Percentiles rank a stretch among this genome's conserved stretches.
Evolutionary conservation across 1,139 yeast species (phyloP).

Genomic region (Blastobotrys arbuscula): DNA sequence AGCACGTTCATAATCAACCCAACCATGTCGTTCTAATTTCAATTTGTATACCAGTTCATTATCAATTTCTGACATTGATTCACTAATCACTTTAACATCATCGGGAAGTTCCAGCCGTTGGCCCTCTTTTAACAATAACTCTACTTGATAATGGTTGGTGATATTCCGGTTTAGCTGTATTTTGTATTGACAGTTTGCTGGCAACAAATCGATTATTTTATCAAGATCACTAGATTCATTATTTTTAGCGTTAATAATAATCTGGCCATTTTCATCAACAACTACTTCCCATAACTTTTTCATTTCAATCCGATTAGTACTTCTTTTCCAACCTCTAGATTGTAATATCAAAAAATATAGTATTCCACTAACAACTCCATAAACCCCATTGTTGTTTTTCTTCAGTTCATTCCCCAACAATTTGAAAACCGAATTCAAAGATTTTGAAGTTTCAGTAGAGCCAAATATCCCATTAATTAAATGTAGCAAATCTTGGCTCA

Average conservation of each 20-base stretch:
- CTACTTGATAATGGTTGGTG: constrained; percentile 22
- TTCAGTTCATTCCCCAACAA: constrained; percentile 30
- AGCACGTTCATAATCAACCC: background rate
- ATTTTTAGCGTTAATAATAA: constrained; percentile 21
- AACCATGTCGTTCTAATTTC: background rate
- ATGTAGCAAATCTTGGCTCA: constrained; percentile 33
- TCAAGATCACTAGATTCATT: constrained; percentile 18
- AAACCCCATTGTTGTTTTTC: constrained; percentile 26
- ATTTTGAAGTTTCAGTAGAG: constrained; percentile 33
- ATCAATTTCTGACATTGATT: constrained; percentile 12
- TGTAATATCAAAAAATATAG: constrained; percentile 31
- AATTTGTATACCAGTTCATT: background rate
- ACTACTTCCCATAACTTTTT: constrained; percentile 32
- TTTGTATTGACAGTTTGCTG: constrained; percentile 26
- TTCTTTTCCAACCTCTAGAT: constrained; percentile 25
- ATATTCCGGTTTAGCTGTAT: constrained; percentile 24
- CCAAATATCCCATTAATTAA: constrained; percentile 32
- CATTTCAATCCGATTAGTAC: background rate
- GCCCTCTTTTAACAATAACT: constrained; percentile 9
- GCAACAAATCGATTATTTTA: constrained; percentile 26
- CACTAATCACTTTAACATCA: constrained; percentile 24
- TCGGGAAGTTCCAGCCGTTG: constrained; percentile 19
- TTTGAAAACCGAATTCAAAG: constrained; percentile 29
- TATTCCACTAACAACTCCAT: constrained; percentile 29
- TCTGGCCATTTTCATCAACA: constrained; percentile 32